Evolutionary conservation across 2,329 filamentous ascomycete species (phyloP), one percentile per base, ranked within the genome.

Genomic region (Ophiobolus disseminans): DNA sequence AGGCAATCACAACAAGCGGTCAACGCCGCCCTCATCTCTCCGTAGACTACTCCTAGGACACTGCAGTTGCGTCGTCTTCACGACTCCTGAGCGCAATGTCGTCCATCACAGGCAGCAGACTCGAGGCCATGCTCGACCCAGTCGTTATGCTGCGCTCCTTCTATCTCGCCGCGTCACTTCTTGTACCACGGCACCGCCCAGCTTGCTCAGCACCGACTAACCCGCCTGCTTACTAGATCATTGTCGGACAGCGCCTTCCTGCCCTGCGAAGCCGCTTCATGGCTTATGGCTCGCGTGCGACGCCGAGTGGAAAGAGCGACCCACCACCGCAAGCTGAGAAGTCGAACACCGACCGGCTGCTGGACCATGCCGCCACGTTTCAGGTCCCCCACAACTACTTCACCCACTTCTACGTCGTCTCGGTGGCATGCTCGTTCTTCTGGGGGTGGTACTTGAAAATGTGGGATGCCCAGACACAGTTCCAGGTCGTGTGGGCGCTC

Each of bases 381-480:
- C 83, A 84, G 67, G 87, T 97, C 26, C 91, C 93, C 17, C 94
- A 97, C 75, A 82, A 82, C 53, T 97, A 90, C 86, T 97, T 97
- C 73, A 82, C 81, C 34, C 89, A 94, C 62, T 97, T 96, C 75
- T 97, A 99, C 71, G 67, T 89, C 43, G 70, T 86, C 26, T 93
- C 90, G 3, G 75, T 91, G 4, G 67, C 77, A 2, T 86, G 84
- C 50, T 92, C 90, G 0, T 63, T 84, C 4, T 88, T 92, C 70
- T 97, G 92, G 91, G 82, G 80, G 0, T 72, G 75, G 58, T 87
- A 92, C 70, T 82, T 88, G 44, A 56, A 82, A 19, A 74, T 66
- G 8, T 66, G 62, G 63, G 40, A 51, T 2, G 59, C 56, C 16
- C 51, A 54, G 19, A 76, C 79, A 10, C 87, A 90, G 70, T 79